Conservation (phyloP, 345 rosid species). For the Acer negundo region DNA sequence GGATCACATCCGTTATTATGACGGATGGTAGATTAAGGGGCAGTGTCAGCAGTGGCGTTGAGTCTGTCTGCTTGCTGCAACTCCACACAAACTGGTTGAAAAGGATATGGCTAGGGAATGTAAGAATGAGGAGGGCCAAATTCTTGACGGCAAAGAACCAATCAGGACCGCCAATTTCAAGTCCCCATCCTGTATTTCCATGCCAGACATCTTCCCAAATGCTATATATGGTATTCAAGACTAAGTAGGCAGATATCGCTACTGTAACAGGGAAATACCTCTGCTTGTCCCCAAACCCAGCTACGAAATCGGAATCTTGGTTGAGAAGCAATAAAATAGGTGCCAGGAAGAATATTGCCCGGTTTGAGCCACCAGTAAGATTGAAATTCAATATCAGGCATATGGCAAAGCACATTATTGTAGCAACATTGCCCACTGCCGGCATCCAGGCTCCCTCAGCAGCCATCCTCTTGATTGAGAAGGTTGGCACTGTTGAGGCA, state of each 20-base stretch:
- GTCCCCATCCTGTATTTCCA: constrained; percentile 87
- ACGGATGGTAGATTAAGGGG: constrained; percentile 92
- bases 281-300: constrained; percentile 97
- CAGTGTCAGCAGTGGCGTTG: constrained; percentile 67
- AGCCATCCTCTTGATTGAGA: constrained; percentile 89
- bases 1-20: constrained; percentile 79
- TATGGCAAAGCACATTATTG: constrained; percentile 92
- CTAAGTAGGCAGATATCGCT: constrained; percentile 74
- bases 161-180: constrained; percentile 88
- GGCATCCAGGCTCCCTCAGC: constrained; percentile 99
- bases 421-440: constrained; percentile 89
- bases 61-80: constrained; percentile 61
- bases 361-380: constrained; percentile 88
- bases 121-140: constrained; percentile 78
- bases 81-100: constrained; percentile 95
- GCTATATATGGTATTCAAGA: constrained; percentile 62
- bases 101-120: constrained; percentile 89
- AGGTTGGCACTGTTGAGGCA: constrained; percentile 61
- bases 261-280: constrained; percentile 92
- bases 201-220: constrained; percentile 94
- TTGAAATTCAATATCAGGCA: constrained; percentile 87
- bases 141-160: constrained; percentile 95
- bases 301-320: constrained; percentile 96
- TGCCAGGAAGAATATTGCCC: constrained; percentile 93
- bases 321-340: constrained; percentile 93